These are phyloP conservation scores for Aspergillus campestris DNA, from an alignment of 495 filamentous ascomycete species.

Conservation along the genomic window DNA sequence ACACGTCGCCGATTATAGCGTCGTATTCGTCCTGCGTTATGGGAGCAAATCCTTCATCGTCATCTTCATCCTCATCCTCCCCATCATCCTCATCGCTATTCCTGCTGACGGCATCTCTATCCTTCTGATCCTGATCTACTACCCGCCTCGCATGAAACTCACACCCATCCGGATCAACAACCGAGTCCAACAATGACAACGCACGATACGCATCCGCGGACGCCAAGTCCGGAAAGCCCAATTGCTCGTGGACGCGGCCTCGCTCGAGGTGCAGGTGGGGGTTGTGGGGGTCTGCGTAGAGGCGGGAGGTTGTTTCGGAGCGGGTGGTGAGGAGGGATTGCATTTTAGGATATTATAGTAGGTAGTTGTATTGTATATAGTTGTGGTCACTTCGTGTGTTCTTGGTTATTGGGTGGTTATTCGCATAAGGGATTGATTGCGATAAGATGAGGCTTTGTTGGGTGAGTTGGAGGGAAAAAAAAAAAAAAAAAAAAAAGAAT, in stretches of 20 bases:
- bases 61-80: slow-evolving; percentile 22
- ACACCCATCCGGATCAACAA: slow-evolving; percentile 48
- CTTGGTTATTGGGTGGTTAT: no score
- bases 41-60: slow-evolving; percentile 28
- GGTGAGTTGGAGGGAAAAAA: neutral
- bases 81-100: slow-evolving; percentile 6
- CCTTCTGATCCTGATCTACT: slow-evolving; percentile 10
- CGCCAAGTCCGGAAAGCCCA: slow-evolving; percentile 84
- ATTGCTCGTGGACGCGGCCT: slow-evolving; percentile 57
- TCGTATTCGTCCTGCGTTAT: slow-evolving; percentile 35
- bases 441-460: neutral
- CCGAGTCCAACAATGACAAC: slow-evolving; percentile 74
- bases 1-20: slow-evolving; percentile 27
- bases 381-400: no score
- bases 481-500: slow-evolving; percentile 5
- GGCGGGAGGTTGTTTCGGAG: slow-evolving; percentile 16
- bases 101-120: neutral
- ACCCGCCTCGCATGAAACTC: slow-evolving; percentile 34
- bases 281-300: slow-evolving; percentile 59
- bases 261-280: slow-evolving; percentile 67
- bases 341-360: neutral
- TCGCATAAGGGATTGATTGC: no score
- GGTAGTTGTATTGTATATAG: no score
- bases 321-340: slow-evolving; percentile 18
- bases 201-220: slow-evolving; percentile 87